phyloP scores from a whole-genome alignment of 345 rosid species.

The Eutrema heterophyllum region DNA sequence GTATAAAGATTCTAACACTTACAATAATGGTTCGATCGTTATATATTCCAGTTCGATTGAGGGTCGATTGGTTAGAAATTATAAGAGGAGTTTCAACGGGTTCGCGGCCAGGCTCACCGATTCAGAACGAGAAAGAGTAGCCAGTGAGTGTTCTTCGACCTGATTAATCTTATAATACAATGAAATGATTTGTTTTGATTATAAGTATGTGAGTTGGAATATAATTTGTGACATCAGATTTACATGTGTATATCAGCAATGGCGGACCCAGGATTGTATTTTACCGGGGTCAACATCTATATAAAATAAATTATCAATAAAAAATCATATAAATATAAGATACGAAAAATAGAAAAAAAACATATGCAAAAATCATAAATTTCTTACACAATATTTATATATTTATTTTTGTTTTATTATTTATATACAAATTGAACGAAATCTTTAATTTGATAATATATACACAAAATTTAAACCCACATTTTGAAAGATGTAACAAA shows the following conservation, averaged over 20 bases:
- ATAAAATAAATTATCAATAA: no score
- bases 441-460: no score
- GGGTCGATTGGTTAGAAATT: slow-evolving; percentile 34
- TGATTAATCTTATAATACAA: not conserved
- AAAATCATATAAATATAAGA: no score
- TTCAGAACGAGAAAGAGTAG: slow-evolving; percentile 34
- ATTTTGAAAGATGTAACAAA: no score
- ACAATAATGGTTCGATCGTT: not conserved
- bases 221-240: not conserved
- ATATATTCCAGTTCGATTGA: slow-evolving; percentile 15
- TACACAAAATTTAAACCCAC: no score
- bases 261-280: no score
- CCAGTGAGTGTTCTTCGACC: slow-evolving; percentile 27
- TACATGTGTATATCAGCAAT: not conserved
- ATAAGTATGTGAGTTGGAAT: not conserved
- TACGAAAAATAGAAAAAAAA: no score
- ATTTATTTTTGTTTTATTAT: no score
- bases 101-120: slow-evolving; percentile 43
- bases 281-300: no score
- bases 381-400: no score
- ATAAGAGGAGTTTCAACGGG: slow-evolving; percentile 49
- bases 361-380: no score
- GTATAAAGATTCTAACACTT: not conserved
- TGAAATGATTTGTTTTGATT: not conserved
- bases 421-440: no score